Evolutionary conservation across 2,329 filamentous ascomycete genomes (phyloP).

Genomic region (Nothopassalora personata): DNA sequence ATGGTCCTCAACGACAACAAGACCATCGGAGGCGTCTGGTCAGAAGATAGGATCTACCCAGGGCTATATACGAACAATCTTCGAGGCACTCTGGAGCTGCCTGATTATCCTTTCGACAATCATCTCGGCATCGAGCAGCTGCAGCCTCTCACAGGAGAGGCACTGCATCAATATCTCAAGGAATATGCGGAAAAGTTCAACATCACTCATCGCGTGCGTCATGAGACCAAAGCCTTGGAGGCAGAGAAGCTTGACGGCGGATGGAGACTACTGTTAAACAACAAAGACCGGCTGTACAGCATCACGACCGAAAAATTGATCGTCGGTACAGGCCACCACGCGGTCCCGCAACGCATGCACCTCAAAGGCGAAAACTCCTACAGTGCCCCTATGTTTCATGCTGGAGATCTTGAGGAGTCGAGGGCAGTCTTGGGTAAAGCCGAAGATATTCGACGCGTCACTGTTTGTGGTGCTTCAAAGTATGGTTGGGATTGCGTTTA

Average conservation of each 20-base stretch:
- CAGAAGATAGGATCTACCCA: constrained; percentile 9
- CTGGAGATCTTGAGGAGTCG: constrained; percentile 2
- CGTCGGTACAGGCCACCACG: constrained; percentile 3
- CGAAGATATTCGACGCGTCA: constrained; percentile 4
- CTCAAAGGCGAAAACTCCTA: constrained; percentile 7
- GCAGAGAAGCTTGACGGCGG: constrained; percentile 9
- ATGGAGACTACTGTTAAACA: constrained; percentile 7
- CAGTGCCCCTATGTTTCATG: constrained; percentile 5
- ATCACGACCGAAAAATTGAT: constrained; percentile 11
- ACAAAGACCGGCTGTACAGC: not conserved
- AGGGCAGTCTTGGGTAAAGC: constrained; percentile 2
- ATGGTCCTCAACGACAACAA: constrained; percentile 11
- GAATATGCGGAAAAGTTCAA: constrained; percentile 8
- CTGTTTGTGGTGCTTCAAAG: constrained; percentile 11
- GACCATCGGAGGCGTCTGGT: constrained; percentile 13
- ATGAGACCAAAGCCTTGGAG: constrained; percentile 6
- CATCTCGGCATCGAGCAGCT: constrained; percentile 4
- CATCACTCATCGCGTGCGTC: constrained; percentile 2
- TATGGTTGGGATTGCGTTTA: constrained; percentile 12
- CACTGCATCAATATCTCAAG: constrained; percentile 9
- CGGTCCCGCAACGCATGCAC: constrained; percentile 1
- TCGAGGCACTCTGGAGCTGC: constrained; percentile 9
- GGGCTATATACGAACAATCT: constrained; percentile 11
- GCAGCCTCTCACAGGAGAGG: constrained; percentile 7
- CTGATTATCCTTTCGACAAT: constrained; percentile 11